Percentiles rank a stretch among this genome's conserved stretches.
These are phyloP conservation scores for Hordeum pubiflorum DNA, from an alignment of 202 grass and related monocot species.

Conservation along the genomic window DNA sequence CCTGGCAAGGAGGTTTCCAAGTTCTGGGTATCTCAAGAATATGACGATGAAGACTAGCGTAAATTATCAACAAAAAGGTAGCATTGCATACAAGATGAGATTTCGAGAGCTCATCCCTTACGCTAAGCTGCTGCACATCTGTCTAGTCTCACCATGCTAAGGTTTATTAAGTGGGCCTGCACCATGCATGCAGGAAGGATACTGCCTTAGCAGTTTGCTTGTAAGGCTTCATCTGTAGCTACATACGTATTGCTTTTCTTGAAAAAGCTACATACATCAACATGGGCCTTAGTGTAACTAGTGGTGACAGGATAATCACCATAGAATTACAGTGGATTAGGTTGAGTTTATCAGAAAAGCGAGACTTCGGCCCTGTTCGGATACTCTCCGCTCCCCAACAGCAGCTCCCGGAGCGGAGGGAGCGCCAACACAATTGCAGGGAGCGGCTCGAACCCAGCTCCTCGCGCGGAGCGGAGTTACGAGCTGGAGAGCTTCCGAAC, in stretches of 20 bases:
- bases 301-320: neutral
- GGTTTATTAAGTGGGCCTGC: neutral
- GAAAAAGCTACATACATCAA: neutral
- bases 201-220: neutral
- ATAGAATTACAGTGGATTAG: neutral
- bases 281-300: neutral
- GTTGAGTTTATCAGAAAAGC: neutral
- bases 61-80: neutral
- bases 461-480: no score
- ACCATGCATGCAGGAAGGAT: neutral
- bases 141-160: neutral
- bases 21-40: constrained; percentile 53
- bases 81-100: neutral
- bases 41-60: neutral
- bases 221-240: neutral
- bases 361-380: no score
- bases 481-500: no score
- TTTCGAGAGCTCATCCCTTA: neutral
- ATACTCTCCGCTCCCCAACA: no score
- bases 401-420: no score
- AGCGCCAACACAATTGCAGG: no score
- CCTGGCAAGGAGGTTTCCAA: constrained; percentile 29
- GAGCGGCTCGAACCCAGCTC: no score
- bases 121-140: neutral
- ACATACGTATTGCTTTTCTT: neutral